Conservation (phyloP, 805 yeast species). For the Candida cerambycidarum region DNA sequence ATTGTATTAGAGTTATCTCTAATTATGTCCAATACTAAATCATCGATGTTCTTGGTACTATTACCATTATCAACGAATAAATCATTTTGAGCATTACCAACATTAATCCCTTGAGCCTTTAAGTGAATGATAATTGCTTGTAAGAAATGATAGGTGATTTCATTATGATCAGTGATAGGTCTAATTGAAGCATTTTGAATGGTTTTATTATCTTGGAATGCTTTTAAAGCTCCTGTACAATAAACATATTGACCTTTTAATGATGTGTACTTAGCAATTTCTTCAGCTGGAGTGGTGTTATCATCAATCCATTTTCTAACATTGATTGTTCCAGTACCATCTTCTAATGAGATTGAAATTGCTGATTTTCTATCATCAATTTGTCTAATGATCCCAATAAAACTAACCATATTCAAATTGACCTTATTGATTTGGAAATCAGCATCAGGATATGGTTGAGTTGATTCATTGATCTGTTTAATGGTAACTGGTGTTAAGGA, state of each 20-base stretch:
- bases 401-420: conserved; percentile 59
- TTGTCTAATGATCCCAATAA: conserved; percentile 71
- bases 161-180: conserved; percentile 61
- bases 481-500: conserved; percentile 64
- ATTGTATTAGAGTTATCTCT: conserved; percentile 52
- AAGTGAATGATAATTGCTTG: conserved; percentile 61
- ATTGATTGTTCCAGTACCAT: conserved; percentile 67
- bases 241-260: conserved; percentile 58
- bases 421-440: conserved; percentile 60
- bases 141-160: conserved; percentile 65
- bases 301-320: conserved; percentile 60
- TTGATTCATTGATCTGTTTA: conserved; percentile 64
- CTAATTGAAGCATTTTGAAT: conserved; percentile 63
- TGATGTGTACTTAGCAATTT: conserved; percentile 31
- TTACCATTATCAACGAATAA: conserved; percentile 33
- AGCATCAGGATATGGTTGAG: conserved; percentile 65
- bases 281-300: conserved; percentile 29
- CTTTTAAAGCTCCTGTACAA: conserved; percentile 49
- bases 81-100: conserved; percentile 20
- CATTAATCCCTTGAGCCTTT: conserved; percentile 49
- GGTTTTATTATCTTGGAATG: conserved; percentile 62
- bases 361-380: conserved; percentile 59
- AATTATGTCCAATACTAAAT: conserved; percentile 49
- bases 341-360: conserved; percentile 62
- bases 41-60: conserved; percentile 21